Conservation (phyloP, 305 asterid genomes). For the Fraxinus xanthoxyloides region DNA sequence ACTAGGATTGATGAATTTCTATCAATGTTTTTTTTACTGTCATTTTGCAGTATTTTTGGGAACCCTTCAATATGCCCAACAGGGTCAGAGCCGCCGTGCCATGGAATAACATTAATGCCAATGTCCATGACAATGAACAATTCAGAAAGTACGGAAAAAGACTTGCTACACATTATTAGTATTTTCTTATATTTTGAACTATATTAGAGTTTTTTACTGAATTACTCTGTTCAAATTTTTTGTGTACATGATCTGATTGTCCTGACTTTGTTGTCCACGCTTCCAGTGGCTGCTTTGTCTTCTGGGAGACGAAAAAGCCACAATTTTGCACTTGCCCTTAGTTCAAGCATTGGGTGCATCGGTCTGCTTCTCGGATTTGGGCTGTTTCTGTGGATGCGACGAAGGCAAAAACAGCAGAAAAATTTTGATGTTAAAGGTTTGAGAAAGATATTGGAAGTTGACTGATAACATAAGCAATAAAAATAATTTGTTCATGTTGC, state of each 20-base stretch:
- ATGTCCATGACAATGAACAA: slow-evolving; percentile 48
- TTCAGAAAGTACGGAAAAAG: slow-evolving; percentile 28
- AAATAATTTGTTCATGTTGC: neutral
- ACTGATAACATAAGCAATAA: neutral
- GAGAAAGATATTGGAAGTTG: slow-evolving; percentile 5
- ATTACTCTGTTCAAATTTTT: neutral
- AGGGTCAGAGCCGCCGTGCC: slow-evolving; percentile 37
- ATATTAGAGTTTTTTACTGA: neutral
- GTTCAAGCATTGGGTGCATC: slow-evolving; percentile 40
- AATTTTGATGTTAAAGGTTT: slow-evolving; percentile 33
- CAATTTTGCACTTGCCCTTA: slow-evolving; percentile 39
- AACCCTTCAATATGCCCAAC: slow-evolving; percentile 44
- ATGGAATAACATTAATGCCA: slow-evolving; percentile 36
- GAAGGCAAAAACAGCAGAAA: slow-evolving; percentile 26
- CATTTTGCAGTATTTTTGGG: slow-evolving; percentile 37
- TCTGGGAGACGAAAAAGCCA: slow-evolving; percentile 26
- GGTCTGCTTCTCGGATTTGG: slow-evolving; percentile 41
- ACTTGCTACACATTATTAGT: neutral
- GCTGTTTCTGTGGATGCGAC: slow-evolving; percentile 34
- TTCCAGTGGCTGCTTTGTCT: slow-evolving; percentile 25
- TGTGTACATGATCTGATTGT: neutral
- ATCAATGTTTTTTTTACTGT: neutral
- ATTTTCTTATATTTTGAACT: neutral
- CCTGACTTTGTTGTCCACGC: neutral
- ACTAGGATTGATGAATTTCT: neutral